Evolutionary conservation across 2,329 filamentous ascomycete genomes (phyloP), one percentile per base, ranked within the genome.

Genomic region (Trichophyton simii): DNA sequence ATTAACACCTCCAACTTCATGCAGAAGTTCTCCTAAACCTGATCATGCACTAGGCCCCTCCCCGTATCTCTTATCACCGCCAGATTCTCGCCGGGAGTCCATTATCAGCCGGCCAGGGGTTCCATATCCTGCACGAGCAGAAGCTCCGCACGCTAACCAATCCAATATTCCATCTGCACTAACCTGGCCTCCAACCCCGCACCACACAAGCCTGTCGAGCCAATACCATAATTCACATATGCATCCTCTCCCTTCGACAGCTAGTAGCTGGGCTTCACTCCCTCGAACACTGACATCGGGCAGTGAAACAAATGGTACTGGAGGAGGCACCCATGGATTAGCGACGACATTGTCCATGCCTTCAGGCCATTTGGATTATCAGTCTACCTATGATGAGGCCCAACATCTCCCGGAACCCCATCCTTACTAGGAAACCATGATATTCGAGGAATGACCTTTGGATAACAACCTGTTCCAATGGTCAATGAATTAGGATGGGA

Each of bases 1-100:
- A 9, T 63, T 75, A 52, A 75, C 74, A 22, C 74, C 75, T 20
- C 74, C 75, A 25, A 74, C 70, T 63, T 76, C 75, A 25, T 71
- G 72, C 54, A 70, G 69, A 67, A 66, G 68, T 61, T 75, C 74
- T n/a, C 73, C 73, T 8, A 70, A 70, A 52, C 65, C 72, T n/a
- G 72, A 64, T 34, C 58, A 72, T 18, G 65, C 69, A 59, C 58
- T 68, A 25, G 66, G 69, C 36, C 69, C 68, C 36, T 73, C 73
- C 11, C 70, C 73, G 7, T 71, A 71, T 55, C 68, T 74, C 20
- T 70, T 71, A 13, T 75, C 73, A 3, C 72, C 73, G 1, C 71
- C 73, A 11, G 68, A 68, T 22, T 71, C 71, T 18, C 68, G 72
- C 61, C 70, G 73, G 36, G 71, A 75, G 28, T 75, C 74, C 0